Percentiles rank a stretch among this genome's conserved stretches.
These are phyloP conservation scores for Neopestalotiopsis rosae DNA, from an alignment of 2,329 filamentous ascomycete species.

Conservation along the genomic window DNA sequence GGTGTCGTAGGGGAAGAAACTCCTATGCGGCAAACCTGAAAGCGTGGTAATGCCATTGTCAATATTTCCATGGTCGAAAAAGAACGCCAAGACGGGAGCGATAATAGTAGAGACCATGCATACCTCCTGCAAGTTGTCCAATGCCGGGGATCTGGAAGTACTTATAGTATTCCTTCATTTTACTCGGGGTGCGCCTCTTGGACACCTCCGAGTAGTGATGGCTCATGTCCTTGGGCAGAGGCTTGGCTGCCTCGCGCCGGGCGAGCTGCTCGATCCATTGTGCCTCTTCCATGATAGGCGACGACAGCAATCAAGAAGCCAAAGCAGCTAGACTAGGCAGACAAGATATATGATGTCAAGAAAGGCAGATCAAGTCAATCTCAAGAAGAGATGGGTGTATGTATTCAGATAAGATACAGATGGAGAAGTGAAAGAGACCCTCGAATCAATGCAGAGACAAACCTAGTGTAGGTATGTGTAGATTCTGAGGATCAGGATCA, in stretches of 20 bases:
- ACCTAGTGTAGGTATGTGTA: neutral
- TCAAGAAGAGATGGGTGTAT: neutral
- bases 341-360: neutral
- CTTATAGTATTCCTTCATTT: slow-evolving; percentile 84
- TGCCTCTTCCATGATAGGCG: slow-evolving; percentile 13
- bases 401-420: neutral
- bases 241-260: slow-evolving; percentile 34
- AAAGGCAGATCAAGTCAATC: neutral
- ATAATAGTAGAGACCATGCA: neutral
- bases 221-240: slow-evolving; percentile 72
- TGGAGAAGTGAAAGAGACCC: neutral
- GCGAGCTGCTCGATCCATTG: slow-evolving; percentile 7
- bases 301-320: neutral
- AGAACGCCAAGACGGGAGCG: slow-evolving; percentile 7
- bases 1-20: slow-evolving; percentile 89
- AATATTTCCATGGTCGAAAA: neutral
- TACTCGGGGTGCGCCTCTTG: slow-evolving; percentile 66
- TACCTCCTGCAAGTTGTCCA: slow-evolving; percentile 67
- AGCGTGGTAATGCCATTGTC: neutral
- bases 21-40: slow-evolving; percentile 77
- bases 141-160: slow-evolving; percentile 75
- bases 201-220: slow-evolving; percentile 79
- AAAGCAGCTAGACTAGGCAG: neutral
- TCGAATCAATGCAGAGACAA: too few relatives aligned
- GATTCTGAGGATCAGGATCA: neutral